Evolutionary conservation across 2,329 filamentous ascomycete species (phyloP), one percentile per base, ranked within the genome.

Genomic region (Polytolypa hystricis): DNA sequence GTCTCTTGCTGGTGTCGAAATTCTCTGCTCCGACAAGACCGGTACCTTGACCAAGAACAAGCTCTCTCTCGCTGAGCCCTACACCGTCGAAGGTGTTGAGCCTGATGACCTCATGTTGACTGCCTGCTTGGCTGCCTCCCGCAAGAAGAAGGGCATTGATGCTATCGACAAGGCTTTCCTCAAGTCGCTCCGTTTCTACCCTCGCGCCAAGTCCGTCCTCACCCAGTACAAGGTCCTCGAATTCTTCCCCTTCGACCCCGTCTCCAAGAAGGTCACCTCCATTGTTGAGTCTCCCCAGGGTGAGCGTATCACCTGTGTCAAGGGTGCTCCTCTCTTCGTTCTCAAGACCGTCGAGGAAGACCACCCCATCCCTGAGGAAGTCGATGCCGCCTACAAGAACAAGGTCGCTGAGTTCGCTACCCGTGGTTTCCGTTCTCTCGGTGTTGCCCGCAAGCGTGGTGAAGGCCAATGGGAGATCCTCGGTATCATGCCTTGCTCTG

Each of bases 81-180:
- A 79, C 69, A 84, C 79, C 26, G 81, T 91, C 43, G 70, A 74
- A 43, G 85, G 85, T 54, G 81, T 93, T 42, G 82, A 87, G 49
- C 74, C 81, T 23, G 82, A 91, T 61, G 84, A 93, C 53, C 79
- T 93, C 45, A 93, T 93, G 84, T 72, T 93, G 47, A 91, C 84
- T 66, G 85, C 85, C 53, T 93, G 85, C 61, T 67, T 93, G 54
- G 85, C 85, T 54, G 84, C 85, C 45, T 89, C 81, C 48, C 82
- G 84, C 68, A 93, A 91, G 76, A 89, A 87, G 74, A 93, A 93
- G 72, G 85, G 84, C 69, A 87, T 93, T 46, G 85, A 93, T 58
- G 83, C 86, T 49, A 93, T 93, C 51, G 86, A 93, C 73, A 91
- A 89, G 72, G 85, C 84, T 57, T 93, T 93, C 71, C 72, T 93